These are phyloP conservation scores for Penicillium mononematosum DNA, from an alignment of 495 filamentous ascomycete genomes.

Conservation along the genomic window DNA sequence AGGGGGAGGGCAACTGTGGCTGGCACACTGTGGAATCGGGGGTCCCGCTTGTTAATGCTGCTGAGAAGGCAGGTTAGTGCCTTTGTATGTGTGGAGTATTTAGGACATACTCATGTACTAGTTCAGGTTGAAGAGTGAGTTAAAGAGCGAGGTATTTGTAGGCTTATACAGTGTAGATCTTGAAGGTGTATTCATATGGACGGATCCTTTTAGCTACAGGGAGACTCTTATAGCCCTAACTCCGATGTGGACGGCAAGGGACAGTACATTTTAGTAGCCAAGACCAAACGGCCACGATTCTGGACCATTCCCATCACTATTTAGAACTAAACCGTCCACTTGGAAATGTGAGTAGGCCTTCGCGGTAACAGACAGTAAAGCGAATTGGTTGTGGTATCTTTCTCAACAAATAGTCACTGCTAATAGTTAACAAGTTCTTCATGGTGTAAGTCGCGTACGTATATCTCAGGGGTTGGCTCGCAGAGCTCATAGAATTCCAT, in stretches of 20 bases:
- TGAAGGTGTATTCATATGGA: not conserved
- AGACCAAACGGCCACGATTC: not conserved
- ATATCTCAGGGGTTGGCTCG: not conserved
- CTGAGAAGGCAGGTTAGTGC: not conserved
- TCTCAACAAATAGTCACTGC: not conserved
- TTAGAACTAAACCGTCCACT: not conserved
- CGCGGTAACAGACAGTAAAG: not conserved
- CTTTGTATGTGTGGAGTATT: not conserved
- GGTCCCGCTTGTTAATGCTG: not conserved
- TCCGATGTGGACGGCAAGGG: not conserved
- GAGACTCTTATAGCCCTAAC: not conserved
- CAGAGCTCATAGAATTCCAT: not conserved
- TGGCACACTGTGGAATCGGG: not conserved
- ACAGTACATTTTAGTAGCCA: not conserved
- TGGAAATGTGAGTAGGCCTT: not conserved
- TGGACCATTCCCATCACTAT: not conserved
- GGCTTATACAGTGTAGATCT: not conserved
- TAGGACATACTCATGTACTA: not conserved
- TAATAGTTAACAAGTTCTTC: not conserved
- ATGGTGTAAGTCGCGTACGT: not conserved
- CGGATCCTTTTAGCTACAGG: not conserved
- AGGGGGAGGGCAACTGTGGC: not conserved
- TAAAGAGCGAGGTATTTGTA: not conserved
- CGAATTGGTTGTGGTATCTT: not conserved
- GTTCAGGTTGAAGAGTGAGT: not conserved